Conservation (phyloP, 1,284 basidiomycete genomes). For the Malassezia japonica region DNA sequence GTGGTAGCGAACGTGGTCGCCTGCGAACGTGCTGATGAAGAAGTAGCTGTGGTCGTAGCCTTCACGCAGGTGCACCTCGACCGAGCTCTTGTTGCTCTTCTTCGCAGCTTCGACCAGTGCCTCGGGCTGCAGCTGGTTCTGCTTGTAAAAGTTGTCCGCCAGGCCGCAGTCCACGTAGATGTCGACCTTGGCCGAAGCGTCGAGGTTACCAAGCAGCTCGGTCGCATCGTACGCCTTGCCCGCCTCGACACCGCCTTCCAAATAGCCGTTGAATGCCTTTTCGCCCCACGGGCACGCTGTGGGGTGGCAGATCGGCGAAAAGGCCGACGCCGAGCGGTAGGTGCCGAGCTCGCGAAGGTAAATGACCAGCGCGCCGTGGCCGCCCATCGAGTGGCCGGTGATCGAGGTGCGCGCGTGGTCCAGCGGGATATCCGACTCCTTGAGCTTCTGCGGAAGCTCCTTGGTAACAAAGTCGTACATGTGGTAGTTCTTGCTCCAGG, state of each 20-base stretch:
- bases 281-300: slow-evolving; percentile 78
- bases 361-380: slow-evolving; percentile 83
- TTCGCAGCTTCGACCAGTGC: slow-evolving; percentile 70
- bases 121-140: slow-evolving; percentile 77
- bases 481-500: slow-evolving; percentile 35
- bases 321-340: slow-evolving; percentile 84
- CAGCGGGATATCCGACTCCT: slow-evolving; percentile 23
- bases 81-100: slow-evolving; percentile 62
- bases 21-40: slow-evolving; percentile 61
- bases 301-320: slow-evolving; percentile 84
- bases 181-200: slow-evolving; percentile 48
- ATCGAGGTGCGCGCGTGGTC: slow-evolving; percentile 31
- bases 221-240: slow-evolving; percentile 77
- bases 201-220: slow-evolving; percentile 62
- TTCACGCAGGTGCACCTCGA: slow-evolving; percentile 69
- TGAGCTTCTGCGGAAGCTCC: slow-evolving; percentile 30
- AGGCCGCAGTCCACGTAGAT: slow-evolving; percentile 54
- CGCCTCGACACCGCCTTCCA: slow-evolving; percentile 62
- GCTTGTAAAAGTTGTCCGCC: slow-evolving; percentile 73
- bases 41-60: slow-evolving; percentile 71
- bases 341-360: slow-evolving; percentile 63
- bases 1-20: slow-evolving; percentile 44
- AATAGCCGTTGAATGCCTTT: slow-evolving; percentile 85
- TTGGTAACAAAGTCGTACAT: slow-evolving; percentile 39
- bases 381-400: slow-evolving; percentile 64